A percentile compares a stretch with the other conserved stretches of the same genome.
phyloP scores from a whole-genome alignment of 139 green algal genomes.

The Diplosphaera chodatii region DNA sequence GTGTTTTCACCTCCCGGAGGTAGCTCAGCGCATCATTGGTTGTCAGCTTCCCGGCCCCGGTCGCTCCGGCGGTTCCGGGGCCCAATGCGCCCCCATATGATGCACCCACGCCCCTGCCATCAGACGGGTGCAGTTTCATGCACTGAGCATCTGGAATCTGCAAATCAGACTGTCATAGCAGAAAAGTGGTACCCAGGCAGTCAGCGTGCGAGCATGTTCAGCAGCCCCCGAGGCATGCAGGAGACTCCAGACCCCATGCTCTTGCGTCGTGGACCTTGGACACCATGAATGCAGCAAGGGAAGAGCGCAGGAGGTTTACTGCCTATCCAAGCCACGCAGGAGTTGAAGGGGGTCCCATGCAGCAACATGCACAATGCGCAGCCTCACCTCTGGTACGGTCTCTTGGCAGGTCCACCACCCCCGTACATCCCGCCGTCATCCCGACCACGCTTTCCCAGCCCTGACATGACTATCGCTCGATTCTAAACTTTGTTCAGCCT shows the following conservation, averaged over 20 bases:
- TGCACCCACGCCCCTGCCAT: background rate
- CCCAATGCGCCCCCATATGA: no score
- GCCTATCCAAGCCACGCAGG: conserved; percentile 1
- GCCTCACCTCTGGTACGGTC: background rate
- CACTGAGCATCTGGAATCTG: no score
- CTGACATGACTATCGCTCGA: no score
- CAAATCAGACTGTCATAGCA: no score
- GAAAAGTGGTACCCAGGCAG: no score
- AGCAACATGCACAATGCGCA: background rate
- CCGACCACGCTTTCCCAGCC: background rate
- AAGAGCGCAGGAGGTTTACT: background rate
- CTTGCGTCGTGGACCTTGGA: no score
- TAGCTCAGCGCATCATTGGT: conserved; percentile 78
- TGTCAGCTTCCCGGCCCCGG: conserved; percentile 32
- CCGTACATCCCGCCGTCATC: background rate
- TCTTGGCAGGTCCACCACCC: background rate
- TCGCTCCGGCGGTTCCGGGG: background rate
- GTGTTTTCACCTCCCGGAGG: conserved; percentile 74
- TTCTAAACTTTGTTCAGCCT: no score
- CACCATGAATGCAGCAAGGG: no score
- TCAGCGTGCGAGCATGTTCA: no score
- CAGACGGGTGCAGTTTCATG: background rate
- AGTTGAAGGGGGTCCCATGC: background rate
- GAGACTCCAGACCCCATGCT: no score
- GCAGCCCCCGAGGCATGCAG: no score